phyloP scores from a whole-genome alignment of 192 early-diverging fungal genomes.

The Bifiguratus adelaidae region DNA sequence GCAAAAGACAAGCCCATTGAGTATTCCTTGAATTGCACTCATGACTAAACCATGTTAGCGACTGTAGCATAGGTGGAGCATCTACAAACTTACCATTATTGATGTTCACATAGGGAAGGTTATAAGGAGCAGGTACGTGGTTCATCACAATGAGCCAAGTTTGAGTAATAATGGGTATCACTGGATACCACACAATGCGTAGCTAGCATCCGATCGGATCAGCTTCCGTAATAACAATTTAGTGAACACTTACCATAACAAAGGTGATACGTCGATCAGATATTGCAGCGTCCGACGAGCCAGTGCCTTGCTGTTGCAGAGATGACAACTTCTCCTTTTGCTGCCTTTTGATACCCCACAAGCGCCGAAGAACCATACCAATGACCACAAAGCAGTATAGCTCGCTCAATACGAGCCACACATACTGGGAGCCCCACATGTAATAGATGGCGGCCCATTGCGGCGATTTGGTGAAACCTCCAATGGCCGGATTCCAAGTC shows the following conservation, averaged over 20 bases:
- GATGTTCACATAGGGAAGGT: neutral
- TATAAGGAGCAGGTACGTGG: neutral
- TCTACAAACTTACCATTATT: conserved; percentile 2
- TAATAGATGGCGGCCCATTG: conserved; percentile 2
- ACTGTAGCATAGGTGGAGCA: neutral
- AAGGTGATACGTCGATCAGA: conserved; percentile 1
- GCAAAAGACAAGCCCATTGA: conserved; percentile 3
- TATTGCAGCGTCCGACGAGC: neutral
- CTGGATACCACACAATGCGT: conserved; percentile 4
- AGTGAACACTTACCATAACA: conserved; percentile 1
- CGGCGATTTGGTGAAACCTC: neutral
- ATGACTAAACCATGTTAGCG: neutral
- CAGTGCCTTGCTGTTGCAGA: neutral
- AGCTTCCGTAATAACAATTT: neutral
- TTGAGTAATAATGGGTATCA: conserved; percentile 5
- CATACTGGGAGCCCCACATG: conserved; percentile 5
- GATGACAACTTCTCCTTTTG: neutral
- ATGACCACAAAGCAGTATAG: conserved; percentile 1
- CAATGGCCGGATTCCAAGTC: conserved; percentile 1
- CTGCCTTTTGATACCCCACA: neutral
- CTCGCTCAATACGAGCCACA: conserved; percentile 3
- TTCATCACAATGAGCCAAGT: conserved; percentile 7
- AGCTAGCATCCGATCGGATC: neutral
- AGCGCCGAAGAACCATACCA: neutral
- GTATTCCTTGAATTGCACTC: conserved; percentile 3